Conservation (phyloP, 2,329 filamentous ascomycete species). For the Didymella pinodella region DNA sequence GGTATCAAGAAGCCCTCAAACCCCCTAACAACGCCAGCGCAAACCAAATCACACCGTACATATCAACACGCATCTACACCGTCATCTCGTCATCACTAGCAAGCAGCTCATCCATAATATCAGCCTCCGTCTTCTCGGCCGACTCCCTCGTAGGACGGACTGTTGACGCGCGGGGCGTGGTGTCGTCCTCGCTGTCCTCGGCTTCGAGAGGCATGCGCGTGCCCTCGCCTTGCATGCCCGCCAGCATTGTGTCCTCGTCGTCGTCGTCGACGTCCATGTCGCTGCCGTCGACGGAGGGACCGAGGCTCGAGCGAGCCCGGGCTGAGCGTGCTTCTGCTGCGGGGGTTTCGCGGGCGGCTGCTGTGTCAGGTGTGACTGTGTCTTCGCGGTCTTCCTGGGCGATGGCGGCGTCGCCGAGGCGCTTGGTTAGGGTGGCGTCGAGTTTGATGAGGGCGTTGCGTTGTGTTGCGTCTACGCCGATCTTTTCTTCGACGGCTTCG, state of each 20-base stretch:
- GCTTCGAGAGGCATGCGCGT: constrained; percentile 46
- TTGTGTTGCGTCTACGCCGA: constrained; percentile 61
- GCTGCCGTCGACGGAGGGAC: constrained; percentile 21
- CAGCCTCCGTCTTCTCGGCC: constrained; percentile 39
- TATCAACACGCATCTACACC: constrained; percentile 11
- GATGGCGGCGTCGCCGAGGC: constrained; percentile 51
- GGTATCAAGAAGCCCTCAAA: constrained; percentile 10
- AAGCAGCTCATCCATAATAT: constrained; percentile 47
- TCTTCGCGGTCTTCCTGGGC: constrained; percentile 17
- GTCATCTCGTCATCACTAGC: constrained; percentile 34
- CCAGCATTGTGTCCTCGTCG: constrained; percentile 46
- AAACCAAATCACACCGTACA: neutral
- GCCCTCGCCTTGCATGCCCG: constrained; percentile 45
- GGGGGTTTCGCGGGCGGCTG: constrained; percentile 8
- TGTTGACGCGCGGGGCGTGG: constrained; percentile 3
- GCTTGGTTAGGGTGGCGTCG: constrained; percentile 59
- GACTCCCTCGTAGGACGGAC: constrained; percentile 5
- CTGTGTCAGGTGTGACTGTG: constrained; percentile 31
- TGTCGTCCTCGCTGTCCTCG: constrained; percentile 32
- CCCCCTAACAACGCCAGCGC: constrained; percentile 5
- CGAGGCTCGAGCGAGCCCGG: constrained; percentile 11
- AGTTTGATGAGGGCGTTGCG: constrained; percentile 65
- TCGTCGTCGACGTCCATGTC: constrained; percentile 36
- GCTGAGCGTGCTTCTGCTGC: constrained; percentile 7
- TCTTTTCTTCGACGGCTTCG: constrained; percentile 58